phyloP scores from a whole-genome alignment of 257 asterid species.

The Solanum bulbocastanum region DNA sequence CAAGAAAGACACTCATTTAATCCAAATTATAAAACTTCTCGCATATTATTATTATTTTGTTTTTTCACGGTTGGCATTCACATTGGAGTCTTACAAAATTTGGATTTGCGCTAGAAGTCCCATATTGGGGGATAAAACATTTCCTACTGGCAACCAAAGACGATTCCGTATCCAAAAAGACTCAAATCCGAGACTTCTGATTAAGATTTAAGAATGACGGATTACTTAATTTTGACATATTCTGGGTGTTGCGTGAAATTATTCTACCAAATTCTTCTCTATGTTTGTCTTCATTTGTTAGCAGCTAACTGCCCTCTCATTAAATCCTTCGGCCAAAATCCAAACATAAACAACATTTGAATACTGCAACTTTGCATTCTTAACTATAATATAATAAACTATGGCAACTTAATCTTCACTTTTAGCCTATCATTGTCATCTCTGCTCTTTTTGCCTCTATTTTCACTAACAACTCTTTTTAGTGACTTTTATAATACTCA shows the following conservation, averaged over 20 bases:
- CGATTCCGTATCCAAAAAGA: fast-evolving
- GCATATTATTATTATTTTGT: not conserved
- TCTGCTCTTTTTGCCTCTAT: not conserved
- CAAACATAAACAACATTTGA: not conserved
- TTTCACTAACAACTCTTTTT: not conserved
- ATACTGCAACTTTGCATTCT: not conserved
- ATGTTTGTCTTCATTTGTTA: not conserved
- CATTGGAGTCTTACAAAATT: not conserved
- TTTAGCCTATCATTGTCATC: not conserved
- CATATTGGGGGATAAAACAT: not conserved
- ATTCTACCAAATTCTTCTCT: not conserved
- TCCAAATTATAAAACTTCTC: too few species aligned
- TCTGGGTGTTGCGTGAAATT: not conserved
- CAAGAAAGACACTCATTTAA: not conserved
- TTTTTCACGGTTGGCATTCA: too few species aligned
- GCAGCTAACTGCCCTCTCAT: not conserved
- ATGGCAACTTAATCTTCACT: not conserved
- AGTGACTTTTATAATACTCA: not conserved
- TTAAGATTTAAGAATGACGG: too few species aligned
- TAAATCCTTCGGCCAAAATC: not conserved
- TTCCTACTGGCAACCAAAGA: too few species aligned
- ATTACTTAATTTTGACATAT: not conserved
- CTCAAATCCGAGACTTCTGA: too few species aligned
- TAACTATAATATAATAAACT: not conserved
- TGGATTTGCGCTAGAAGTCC: not conserved